Percentiles rank a stretch among this genome's conserved stretches.
Conservation (phyloP, 805 yeast genomes). For the Candida taoyuanica region DNA sequence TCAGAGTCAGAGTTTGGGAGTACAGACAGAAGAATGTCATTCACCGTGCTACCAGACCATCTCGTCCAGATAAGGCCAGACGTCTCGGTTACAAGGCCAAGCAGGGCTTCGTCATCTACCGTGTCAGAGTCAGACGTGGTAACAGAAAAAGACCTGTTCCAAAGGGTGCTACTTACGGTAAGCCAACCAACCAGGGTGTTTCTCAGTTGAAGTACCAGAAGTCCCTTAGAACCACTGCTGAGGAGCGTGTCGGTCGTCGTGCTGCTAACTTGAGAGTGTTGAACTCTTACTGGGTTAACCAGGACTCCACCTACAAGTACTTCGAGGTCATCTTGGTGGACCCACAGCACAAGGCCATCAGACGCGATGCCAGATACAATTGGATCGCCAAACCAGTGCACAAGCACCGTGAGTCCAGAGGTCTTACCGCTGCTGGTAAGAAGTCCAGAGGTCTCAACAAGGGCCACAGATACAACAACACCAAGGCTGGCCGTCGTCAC, state of each 20-base stretch:
- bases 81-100: conserved; percentile 99
- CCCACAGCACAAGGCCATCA: conserved; percentile 97
- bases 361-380: conserved; percentile 98
- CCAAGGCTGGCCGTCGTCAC: conserved; percentile 98
- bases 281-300: conserved; percentile 99
- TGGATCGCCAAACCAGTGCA: conserved; percentile 99
- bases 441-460: conserved; percentile 99
- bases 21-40: conserved; percentile 98
- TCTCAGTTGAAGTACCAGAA: conserved; percentile 99
- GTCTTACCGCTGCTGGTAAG: conserved; percentile 97
- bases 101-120: conserved; percentile 98
- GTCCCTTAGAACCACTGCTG: conserved; percentile 96
- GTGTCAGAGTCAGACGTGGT: conserved; percentile 99
- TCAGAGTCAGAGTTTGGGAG: conserved; percentile 99
- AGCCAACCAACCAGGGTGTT: conserved; percentile 99
- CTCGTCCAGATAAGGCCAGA: conserved; percentile 99
- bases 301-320: conserved; percentile 99
- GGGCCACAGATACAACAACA: conserved; percentile 99
- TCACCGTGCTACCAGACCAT: conserved; percentile 98
- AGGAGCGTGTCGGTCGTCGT: conserved; percentile 99
- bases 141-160: conserved; percentile 99
- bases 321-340: conserved; percentile 96
- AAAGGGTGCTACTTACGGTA: conserved; percentile 99
- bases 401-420: conserved; percentile 99
- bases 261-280: conserved; percentile 97